Conservation (phyloP, 2,329 filamentous ascomycete species). For the Nothophoma quercina region DNA sequence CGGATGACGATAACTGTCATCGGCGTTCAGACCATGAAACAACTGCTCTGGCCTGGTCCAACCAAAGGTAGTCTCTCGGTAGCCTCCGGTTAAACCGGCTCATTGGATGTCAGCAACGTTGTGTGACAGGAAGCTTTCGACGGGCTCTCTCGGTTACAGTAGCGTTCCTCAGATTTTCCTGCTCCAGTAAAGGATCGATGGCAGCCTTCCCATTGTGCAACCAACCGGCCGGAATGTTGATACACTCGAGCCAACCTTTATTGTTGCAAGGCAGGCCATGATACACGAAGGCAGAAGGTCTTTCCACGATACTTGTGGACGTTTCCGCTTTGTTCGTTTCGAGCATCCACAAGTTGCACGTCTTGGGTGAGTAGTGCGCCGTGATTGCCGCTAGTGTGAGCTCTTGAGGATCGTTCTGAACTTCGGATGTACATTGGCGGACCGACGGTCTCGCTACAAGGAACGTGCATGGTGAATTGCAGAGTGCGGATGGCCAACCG, state of each 20-base stretch:
- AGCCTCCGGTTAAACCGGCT: background rate
- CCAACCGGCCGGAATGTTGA: background rate
- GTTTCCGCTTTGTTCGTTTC: background rate
- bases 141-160: constrained; percentile 3
- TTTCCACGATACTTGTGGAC: background rate
- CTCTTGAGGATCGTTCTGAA: background rate
- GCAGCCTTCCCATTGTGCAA: background rate
- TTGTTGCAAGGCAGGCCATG: background rate
- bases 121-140: constrained; percentile 7
- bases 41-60: background rate
- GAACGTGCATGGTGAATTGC: background rate
- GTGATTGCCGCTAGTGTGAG: background rate
- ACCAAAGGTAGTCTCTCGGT: background rate
- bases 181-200: background rate
- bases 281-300: too few species aligned
- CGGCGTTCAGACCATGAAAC: constrained; percentile 13
- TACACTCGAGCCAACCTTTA: background rate
- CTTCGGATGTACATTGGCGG: background rate
- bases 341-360: background rate
- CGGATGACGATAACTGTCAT: constrained; percentile 8
- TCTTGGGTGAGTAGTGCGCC: background rate
- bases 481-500: constrained; percentile 9
- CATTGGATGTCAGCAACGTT: constrained; percentile 11
- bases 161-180: constrained; percentile 4
- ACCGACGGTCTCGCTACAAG: background rate